These are phyloP conservation scores for Exsudoporus frostii DNA, from an alignment of 768 basidiomycete species.

Conservation along the genomic window DNA sequence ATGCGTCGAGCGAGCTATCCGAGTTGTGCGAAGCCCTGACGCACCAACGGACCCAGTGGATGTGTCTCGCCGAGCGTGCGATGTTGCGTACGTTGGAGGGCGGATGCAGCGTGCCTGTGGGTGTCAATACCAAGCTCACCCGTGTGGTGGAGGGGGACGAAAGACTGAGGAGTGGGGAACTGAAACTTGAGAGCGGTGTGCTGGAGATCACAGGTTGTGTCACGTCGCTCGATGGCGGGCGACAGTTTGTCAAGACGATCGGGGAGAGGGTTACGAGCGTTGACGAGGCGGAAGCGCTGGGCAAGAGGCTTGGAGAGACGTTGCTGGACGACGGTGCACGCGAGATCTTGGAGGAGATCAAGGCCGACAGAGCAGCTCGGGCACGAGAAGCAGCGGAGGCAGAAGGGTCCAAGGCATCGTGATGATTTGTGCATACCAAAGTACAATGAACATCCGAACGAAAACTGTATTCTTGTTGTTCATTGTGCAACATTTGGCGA, in stretches of 20 bases:
- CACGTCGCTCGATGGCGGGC: slow-evolving; percentile 72
- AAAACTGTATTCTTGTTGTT: slow-evolving; percentile 25
- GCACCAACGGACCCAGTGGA: slow-evolving; percentile 76
- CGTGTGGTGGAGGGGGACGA: slow-evolving; percentile 30
- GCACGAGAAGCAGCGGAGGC: slow-evolving; percentile 39
- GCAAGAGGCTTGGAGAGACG: slow-evolving; percentile 58
- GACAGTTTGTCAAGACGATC: slow-evolving; percentile 67
- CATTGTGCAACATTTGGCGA: slow-evolving; percentile 12
- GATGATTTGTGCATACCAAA: not conserved
- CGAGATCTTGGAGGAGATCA: slow-evolving; percentile 81
- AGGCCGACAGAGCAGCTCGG: slow-evolving; percentile 54
- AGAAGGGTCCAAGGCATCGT: slow-evolving; percentile 18
- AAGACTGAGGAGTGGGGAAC: slow-evolving; percentile 30
- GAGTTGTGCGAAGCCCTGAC: slow-evolving; percentile 66
- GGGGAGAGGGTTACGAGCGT: slow-evolving; percentile 46
- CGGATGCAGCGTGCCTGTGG: slow-evolving; percentile 96
- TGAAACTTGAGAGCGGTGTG: slow-evolving; percentile 31
- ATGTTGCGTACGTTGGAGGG: slow-evolving; percentile 90
- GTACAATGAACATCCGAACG: not conserved
- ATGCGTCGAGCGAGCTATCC: slow-evolving; percentile 55
- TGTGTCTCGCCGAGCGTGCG: slow-evolving; percentile 80
- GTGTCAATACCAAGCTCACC: slow-evolving; percentile 57
- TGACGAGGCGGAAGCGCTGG: slow-evolving; percentile 67
- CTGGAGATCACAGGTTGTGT: slow-evolving; percentile 78
- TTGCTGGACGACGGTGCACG: slow-evolving; percentile 72